Percentiles rank a stretch among this genome's conserved stretches.
Conservation (phyloP, 192 early-diverging fungal genomes). For the Spizellomyces punctatus region DNA sequence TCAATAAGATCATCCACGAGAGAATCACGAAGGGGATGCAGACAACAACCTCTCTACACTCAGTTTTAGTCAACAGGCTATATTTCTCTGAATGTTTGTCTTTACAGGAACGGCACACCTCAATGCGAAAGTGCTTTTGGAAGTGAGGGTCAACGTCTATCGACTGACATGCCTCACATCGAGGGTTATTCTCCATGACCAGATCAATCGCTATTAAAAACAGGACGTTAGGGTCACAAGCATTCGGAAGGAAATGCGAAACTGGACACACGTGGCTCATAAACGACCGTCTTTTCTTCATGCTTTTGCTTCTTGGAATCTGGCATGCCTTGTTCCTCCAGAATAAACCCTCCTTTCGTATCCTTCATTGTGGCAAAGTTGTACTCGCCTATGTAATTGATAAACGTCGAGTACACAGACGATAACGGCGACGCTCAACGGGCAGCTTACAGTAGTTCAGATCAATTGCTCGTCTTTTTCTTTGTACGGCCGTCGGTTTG, state of each 20-base stretch:
- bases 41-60: constrained; percentile 70
- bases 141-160: constrained; percentile 81
- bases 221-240: not conserved
- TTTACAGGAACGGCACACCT: constrained; percentile 78
- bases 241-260: not conserved
- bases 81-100: constrained; percentile 82
- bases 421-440: not conserved
- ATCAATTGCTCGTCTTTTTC: constrained; percentile 38
- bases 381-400: constrained; percentile 65
- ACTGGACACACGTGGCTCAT: constrained; percentile 11
- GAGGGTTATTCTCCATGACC: constrained; percentile 55
- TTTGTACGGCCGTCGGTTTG: constrained; percentile 10
- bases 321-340: constrained; percentile 50
- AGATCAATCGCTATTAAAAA: constrained; percentile 18
- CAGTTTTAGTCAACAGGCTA: constrained; percentile 94
- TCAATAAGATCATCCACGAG: too few relatives aligned
- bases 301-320: constrained; percentile 42
- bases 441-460: constrained; percentile 39
- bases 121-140: constrained; percentile 69
- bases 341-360: constrained; percentile 84
- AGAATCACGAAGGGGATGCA: not conserved
- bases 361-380: constrained; percentile 86
- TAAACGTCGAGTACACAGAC: not conserved
- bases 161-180: constrained; percentile 82
- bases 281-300: constrained; percentile 25